Conservation (phyloP, 352 stramenopile species). For the Pythium guiyangense region DNA sequence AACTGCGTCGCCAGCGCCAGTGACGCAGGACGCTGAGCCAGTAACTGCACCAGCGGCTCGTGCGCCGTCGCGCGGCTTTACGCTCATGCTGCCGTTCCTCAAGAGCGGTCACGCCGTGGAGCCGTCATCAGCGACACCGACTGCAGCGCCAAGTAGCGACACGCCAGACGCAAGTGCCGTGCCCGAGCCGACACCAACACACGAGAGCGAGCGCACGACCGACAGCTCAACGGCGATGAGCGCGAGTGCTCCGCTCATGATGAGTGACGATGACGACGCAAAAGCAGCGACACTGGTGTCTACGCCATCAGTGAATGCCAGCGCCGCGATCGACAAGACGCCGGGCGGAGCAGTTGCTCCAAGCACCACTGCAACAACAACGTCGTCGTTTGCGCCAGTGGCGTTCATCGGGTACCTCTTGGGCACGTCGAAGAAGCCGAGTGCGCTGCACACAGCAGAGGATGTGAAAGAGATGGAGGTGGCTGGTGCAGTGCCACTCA, state of each 20-base stretch:
- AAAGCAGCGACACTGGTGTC: not conserved
- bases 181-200: slow-evolving; percentile 7
- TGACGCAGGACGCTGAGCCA: not conserved
- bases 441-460: slow-evolving; percentile 1
- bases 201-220: slow-evolving; percentile 8
- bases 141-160: not conserved
- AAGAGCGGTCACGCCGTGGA: slow-evolving; percentile 24
- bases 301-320: not conserved
- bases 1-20: not conserved
- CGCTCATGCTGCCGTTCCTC: slow-evolving; percentile 47
- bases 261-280: not conserved
- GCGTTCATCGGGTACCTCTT: slow-evolving; percentile 11
- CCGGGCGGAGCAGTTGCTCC: not conserved
- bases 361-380: not conserved
- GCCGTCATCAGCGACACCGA: not conserved
- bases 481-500: slow-evolving; percentile 8
- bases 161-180: slow-evolving; percentile 10
- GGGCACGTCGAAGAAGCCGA: slow-evolving; percentile 6
- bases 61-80: slow-evolving; percentile 32
- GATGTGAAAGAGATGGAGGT: slow-evolving; percentile 11
- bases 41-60: too few relatives aligned
- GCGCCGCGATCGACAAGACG: not conserved
- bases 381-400: slow-evolving; percentile 9
- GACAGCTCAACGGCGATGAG: slow-evolving; percentile 9
- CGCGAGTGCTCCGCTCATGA: not conserved